Conservation (phyloP, 495 filamentous ascomycete species). For the Astrothelium subdiscretum region DNA sequence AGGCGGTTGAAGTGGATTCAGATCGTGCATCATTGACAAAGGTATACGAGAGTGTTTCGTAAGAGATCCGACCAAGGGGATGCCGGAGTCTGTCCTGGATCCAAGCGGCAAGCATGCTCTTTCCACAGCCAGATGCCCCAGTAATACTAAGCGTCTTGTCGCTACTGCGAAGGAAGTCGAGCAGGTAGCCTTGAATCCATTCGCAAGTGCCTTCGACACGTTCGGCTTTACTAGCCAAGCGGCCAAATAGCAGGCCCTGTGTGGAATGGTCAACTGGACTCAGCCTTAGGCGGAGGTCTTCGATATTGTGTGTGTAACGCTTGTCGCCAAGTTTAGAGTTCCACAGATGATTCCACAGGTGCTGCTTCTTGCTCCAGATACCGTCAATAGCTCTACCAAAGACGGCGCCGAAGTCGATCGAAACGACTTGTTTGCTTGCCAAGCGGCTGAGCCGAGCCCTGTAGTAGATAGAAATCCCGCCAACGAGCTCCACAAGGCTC, state of each 20-base stretch:
- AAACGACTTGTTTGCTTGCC: not conserved
- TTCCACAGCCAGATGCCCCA: not conserved
- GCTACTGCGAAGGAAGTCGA: not conserved
- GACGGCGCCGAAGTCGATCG: not conserved
- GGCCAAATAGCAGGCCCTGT: not conserved
- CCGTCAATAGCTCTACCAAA: not conserved
- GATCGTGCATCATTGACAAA: not conserved
- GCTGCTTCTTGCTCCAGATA: conserved; percentile 1
- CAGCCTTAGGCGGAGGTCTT: not conserved
- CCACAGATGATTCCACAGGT: not conserved
- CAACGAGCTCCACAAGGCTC: not conserved
- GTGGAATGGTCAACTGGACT: not conserved
- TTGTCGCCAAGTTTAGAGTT: not conserved
- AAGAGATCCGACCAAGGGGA: not conserved
- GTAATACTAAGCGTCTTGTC: not conserved
- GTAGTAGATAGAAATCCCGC: not conserved
- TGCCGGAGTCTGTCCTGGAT: not conserved
- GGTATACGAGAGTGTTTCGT: not conserved
- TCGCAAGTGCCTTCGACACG: not conserved
- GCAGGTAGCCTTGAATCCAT: not conserved
- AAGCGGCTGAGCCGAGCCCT: not conserved
- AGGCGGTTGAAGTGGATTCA: not conserved
- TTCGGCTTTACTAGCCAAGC: not conserved
- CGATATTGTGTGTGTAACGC: not conserved
- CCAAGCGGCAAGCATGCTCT: not conserved